These are phyloP conservation scores for Fistulinella prunicolor DNA, from an alignment of 768 basidiomycete species.

Conservation along the genomic window DNA sequence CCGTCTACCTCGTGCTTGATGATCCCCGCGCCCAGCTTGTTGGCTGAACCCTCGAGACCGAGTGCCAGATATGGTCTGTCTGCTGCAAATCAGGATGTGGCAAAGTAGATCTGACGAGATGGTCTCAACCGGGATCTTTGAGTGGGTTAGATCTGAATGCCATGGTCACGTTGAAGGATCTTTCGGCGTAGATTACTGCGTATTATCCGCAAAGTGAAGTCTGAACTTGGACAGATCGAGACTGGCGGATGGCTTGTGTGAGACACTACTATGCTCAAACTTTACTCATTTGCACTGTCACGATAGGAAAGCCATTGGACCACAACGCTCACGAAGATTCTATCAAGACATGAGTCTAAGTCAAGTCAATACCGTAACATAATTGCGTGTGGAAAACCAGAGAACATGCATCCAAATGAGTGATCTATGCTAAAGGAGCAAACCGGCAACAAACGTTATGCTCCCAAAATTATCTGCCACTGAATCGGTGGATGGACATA, in stretches of 20 bases:
- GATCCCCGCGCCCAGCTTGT: slow-evolving; percentile 94
- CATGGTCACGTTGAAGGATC: slow-evolving; percentile 19
- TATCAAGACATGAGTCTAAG: not conserved
- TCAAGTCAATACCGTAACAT: slow-evolving; percentile 11
- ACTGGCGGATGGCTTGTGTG: no score
- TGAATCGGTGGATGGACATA: not conserved
- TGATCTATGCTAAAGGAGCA: slow-evolving; percentile 24
- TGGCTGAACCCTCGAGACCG: slow-evolving; percentile 96
- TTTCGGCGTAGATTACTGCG: no score
- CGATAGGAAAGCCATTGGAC: not conserved
- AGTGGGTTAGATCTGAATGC: slow-evolving; percentile 19
- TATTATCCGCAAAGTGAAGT: not conserved
- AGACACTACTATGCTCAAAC: no score
- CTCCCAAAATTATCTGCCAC: slow-evolving; percentile 1
- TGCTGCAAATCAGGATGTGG: slow-evolving; percentile 28
- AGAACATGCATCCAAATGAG: slow-evolving; percentile 15
- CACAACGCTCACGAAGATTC: not conserved
- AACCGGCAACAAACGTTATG: slow-evolving; percentile 7
- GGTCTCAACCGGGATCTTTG: slow-evolving; percentile 32
- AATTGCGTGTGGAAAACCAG: slow-evolving; percentile 8
- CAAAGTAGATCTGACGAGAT: slow-evolving; percentile 13
- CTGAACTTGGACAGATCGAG: not conserved
- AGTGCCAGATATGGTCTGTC: slow-evolving; percentile 79
- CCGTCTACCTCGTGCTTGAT: slow-evolving; percentile 80
- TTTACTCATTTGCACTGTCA: no score